Base-by-base conservation (phyloP, 1,139 yeast species). In the Ashbya aceris region DNA sequence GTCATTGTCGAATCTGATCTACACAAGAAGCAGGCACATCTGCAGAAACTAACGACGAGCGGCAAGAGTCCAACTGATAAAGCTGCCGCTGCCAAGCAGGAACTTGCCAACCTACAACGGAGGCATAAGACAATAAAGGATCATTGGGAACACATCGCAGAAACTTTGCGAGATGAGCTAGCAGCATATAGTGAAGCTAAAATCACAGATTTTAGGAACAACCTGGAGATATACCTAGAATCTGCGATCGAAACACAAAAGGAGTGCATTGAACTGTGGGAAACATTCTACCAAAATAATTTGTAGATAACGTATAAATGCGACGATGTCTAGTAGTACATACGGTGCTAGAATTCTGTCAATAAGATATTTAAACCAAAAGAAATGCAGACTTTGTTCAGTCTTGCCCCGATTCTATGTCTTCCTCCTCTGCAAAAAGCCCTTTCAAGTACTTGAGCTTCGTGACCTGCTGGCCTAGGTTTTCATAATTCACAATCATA, bases 241-340 rank as follows among this genome's bases (percentile, higher is more conserved):
- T 78, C 93, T 45, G 78, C 94, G 20, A 84, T 89, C 40, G 98
- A 91, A 64, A 74, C 91, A 12, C 98, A 91, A 61, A 93, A 91
- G 66, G 96, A 87, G 61, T 79, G 91, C 29, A 91, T 91, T 52
- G 98, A 91, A 63, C 64, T 85, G 28, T 91, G 96, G 94, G 97
- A 91, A 64, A 83, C 96, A 0, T 91, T 83, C 54, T 81, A 80
- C 55, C 60, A 58, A 35, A 56, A 52, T 23, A 51, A 54, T 41
- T 44, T 60, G 40, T 61, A 50, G 43, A 12, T 27, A 27, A 30
- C 10, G 14, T 11, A 13, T 32, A 10, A 23, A 34, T 20, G 29
- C 14, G 23, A 17, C 23, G 23, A 17, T 17, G 23, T 17, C 23
- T 17, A 17, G 23, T 17, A 17, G 23, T 17, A 17, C 23, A 17